These are phyloP conservation scores for Cordyceps javanica DNA, from an alignment of 2,329 filamentous ascomycete genomes.

Conservation along the genomic window DNA sequence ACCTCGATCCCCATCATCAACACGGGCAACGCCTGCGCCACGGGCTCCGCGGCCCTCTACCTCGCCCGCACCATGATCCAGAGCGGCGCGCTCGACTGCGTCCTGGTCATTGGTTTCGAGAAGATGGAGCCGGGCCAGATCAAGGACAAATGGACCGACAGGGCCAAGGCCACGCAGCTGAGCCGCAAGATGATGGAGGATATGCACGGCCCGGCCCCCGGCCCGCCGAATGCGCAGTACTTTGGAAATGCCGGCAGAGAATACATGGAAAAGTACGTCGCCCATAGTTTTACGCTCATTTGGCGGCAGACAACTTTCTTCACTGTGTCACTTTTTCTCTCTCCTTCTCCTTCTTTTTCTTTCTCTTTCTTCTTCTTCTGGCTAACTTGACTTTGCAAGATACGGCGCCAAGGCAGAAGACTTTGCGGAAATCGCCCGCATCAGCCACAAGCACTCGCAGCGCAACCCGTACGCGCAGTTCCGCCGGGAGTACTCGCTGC, in stretches of 20 bases:
- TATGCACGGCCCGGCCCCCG: slow-evolving; percentile 73
- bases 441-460: slow-evolving; percentile 88
- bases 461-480: slow-evolving; percentile 96
- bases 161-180: slow-evolving; percentile 70
- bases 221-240: slow-evolving; percentile 81
- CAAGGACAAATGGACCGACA: slow-evolving; percentile 76
- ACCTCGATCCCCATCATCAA: slow-evolving; percentile 95
- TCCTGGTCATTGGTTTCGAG: slow-evolving; percentile 91
- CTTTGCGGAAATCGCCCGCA: slow-evolving; percentile 87
- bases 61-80: slow-evolving; percentile 76
- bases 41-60: slow-evolving; percentile 79
- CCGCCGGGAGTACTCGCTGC: slow-evolving; percentile 80
- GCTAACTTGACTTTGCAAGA: slow-evolving; percentile 88
- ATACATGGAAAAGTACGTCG: slow-evolving; percentile 97
- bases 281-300: too few relatives aligned
- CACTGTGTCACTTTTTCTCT: too few relatives aligned
- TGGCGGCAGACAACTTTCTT: too few relatives aligned
- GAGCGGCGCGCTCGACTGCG: slow-evolving; percentile 76
- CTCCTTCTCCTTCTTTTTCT: too few relatives aligned
- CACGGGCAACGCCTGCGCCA: slow-evolving; percentile 98
- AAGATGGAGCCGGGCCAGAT: slow-evolving; percentile 93
- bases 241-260: slow-evolving; percentile 91
- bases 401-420: slow-evolving; percentile 78
- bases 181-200: slow-evolving; percentile 72
- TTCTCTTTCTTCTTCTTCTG: too few relatives aligned